Base-by-base conservation (phyloP, 352 stramenopile species). In the Phytophthora europaea region DNA sequence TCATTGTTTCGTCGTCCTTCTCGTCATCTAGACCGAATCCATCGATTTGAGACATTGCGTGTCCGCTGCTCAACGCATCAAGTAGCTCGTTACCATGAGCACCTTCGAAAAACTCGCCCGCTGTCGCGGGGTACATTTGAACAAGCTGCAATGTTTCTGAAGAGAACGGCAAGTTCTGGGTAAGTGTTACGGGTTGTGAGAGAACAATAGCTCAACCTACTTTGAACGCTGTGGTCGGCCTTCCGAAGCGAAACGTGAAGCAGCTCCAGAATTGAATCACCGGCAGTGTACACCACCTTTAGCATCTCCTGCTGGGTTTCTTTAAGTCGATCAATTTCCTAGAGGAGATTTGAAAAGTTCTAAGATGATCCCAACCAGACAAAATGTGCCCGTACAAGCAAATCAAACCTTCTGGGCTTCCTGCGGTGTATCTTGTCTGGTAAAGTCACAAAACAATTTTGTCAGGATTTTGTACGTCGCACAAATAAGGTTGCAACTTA, bases 301-400 rank as follows among this genome's bases (percentile, higher is more conserved):
- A 85, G 58, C 0, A 82, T 84, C 52, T 94, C 86, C 9, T 74
- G 71, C 7, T 90, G 72, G 16, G 64, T 80, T 59, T 91, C 84
- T 72, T 84, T 84, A 23, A 93, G 53, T 7, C 77, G 76, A 56
- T 92, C 84, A 26, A 92, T 92, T 53, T 90, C 81, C 81, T 90
- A 54, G 8, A 67, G n/a, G 57, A 61, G 6, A 51, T 8, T 43
- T 12, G 2, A 40, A 55, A 12, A 60, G 12, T 34, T 15, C 6
- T 67, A 52, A 71, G 28, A 54, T 45, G 12, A 50, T 15, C 9
- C 18, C 43, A 50, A 50, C 16, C 15, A 50, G 6, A n/a, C 16
- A 50, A 10, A 22, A 50, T 9, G 20, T 50, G 13, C 7, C 12
- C 10, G 3, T 22, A 31, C 28, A 31, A 31, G 4, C 28, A 20